A percentile compares a stretch with the other conserved stretches of the same genome.
Conservation (phyloP, 345 rosid genomes). For the Populus alba region DNA sequence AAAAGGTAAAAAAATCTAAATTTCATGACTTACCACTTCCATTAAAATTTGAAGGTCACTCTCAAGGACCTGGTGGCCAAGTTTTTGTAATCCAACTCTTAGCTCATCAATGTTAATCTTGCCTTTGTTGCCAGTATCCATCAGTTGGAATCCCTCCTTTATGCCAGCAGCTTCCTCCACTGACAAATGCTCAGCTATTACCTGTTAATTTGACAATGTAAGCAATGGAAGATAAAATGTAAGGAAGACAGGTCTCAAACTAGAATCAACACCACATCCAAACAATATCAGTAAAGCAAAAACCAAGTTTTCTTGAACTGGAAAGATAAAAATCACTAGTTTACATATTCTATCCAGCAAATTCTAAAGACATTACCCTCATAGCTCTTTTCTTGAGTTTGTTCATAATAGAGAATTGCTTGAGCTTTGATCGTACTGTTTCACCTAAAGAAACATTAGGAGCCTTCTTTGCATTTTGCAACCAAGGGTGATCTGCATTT, state of each 20-base stretch:
- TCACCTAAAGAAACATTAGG: slow-evolving; percentile 34
- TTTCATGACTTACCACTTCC: slow-evolving; percentile 30
- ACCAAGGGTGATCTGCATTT: slow-evolving; percentile 35
- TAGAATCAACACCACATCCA: not conserved
- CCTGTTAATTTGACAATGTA: slow-evolving; percentile 11
- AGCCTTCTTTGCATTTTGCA: slow-evolving; percentile 36
- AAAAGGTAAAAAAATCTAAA: not conserved
- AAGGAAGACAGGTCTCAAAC: not conserved
- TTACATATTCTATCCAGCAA: not conserved
- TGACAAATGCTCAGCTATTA: slow-evolving; percentile 34
- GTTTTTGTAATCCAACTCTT: slow-evolving; percentile 28
- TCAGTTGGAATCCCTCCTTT: slow-evolving; percentile 33
- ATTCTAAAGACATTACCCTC: slow-evolving; percentile 18
- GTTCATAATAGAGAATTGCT: slow-evolving; percentile 35
- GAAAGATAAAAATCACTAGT: not conserved
- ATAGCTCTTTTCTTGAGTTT: slow-evolving; percentile 43
- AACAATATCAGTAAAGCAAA: not conserved
- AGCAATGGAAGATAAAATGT: not conserved
- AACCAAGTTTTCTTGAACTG: not conserved
- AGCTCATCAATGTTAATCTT: slow-evolving; percentile 30
- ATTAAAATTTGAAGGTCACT: slow-evolving; percentile 29
- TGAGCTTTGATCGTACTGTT: slow-evolving; percentile 34
- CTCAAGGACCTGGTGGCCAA: slow-evolving; percentile 30
- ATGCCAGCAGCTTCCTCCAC: slow-evolving; percentile 37
- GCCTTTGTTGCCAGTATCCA: slow-evolving; percentile 32